phyloP scores from a whole-genome alignment of 2,329 filamentous ascomycete species.

The Colletotrichum viniferum region DNA sequence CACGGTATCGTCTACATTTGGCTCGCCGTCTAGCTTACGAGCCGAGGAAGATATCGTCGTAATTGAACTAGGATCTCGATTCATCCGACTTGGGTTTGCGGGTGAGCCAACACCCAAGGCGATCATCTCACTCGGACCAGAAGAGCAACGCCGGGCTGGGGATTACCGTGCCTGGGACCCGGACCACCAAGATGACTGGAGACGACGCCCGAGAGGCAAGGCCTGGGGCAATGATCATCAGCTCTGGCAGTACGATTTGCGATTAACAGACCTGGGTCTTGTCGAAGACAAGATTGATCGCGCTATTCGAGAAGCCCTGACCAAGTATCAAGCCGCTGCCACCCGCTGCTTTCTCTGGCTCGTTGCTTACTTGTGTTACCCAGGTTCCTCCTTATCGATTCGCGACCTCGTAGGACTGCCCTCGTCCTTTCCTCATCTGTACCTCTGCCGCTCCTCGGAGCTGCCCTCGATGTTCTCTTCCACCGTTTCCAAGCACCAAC shows the following conservation, averaged over 20 bases:
- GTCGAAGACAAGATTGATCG: constrained; percentile 88
- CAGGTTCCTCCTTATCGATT: constrained; percentile 72
- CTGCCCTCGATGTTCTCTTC: constrained; percentile 79
- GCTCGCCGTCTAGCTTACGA: constrained; percentile 65
- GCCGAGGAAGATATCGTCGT: constrained; percentile 86
- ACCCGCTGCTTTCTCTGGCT: background rate
- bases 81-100: constrained; percentile 82
- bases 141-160: constrained; percentile 76
- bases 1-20: constrained; percentile 58
- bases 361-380: constrained; percentile 6
- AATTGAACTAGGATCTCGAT: constrained; percentile 81
- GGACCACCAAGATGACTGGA: constrained; percentile 54
- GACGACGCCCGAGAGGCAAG: constrained; percentile 47
- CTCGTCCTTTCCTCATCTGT: constrained; percentile 79
- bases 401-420: constrained; percentile 74
- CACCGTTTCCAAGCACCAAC: constrained; percentile 78
- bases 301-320: constrained; percentile 79
- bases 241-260: constrained; percentile 80
- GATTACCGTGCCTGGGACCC: constrained; percentile 78
- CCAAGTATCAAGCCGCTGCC: constrained; percentile 62
- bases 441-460: constrained; percentile 78
- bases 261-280: constrained; percentile 75
- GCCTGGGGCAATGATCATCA: constrained; percentile 71
- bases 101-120: constrained; percentile 81
- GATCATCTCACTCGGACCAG: constrained; percentile 72